Base-by-base conservation (phyloP, 805 yeast genomes). In the Phaffomyces thermotolerans region DNA sequence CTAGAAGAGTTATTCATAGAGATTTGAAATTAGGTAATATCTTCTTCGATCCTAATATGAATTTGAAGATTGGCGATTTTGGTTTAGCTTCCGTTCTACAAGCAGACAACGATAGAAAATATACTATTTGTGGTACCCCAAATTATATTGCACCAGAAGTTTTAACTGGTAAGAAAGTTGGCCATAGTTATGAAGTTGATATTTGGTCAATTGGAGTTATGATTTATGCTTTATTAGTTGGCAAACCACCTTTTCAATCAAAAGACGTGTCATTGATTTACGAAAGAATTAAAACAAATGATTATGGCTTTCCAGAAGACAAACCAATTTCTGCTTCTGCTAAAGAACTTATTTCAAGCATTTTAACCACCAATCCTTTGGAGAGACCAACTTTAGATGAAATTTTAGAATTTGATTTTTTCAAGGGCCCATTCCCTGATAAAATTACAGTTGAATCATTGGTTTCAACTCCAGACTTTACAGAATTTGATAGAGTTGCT, bases 111-210 rank as follows among this genome's bases (percentile, higher is more conserved):
- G 86, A 86, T 40, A 79, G 91, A 52, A 88, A 91, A 58, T 85
- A 82, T 61, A 91, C 99, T 36, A 87, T 93, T 44, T 93, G 99
- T 65, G 99, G 99, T 43, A 93, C 99, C 22, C 99, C 99, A 47
- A 93, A 93, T 66, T 93, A 93, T 63, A 93, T 93, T 60, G 97
- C 99, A 1, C 99, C 99, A 8, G 99, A 93, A 68, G 95, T 93
- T 20, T 73, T 93, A 51, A 85, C 89, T 34, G 95, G 95, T 25
- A 88, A 88, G 56, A 77, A 72, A 42, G 74, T 79, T 12, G 99
- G 98, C 8, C 99, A 93, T 63, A 81, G 95, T 41, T 90, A 79
- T 59, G 96, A 89, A 63, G 97, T 89, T 35, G 99, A 93, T 63
- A 78, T 89, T 47, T 93, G 99, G 99, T 95, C 99, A 9, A 79